Evolutionary conservation across 2,329 filamentous ascomycete species (phyloP).

Genomic region (Thielaviopsis euricoi): DNA sequence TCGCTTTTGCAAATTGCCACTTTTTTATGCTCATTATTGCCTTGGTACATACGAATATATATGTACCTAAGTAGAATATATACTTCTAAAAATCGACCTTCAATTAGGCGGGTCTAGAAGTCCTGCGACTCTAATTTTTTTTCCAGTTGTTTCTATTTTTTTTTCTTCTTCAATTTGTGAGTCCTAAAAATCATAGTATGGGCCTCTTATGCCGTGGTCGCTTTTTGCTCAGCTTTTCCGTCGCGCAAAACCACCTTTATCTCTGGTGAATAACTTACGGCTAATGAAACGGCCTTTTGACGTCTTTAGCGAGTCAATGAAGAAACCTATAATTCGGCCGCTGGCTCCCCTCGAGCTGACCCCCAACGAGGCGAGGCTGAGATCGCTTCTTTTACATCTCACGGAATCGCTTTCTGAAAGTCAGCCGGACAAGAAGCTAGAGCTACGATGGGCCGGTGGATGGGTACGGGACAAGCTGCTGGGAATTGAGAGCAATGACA

Average conservation of each 20-base stretch:
- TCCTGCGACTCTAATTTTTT: neutral
- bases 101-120: neutral
- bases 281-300: constrained; percentile 5
- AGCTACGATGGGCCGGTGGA: constrained; percentile 66
- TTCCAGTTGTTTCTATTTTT: neutral
- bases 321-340: neutral
- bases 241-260: neutral
- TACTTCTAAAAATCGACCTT: neutral
- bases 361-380: constrained; percentile 53
- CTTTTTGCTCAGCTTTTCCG: neutral
- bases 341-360: constrained; percentile 37
- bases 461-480: constrained; percentile 81
- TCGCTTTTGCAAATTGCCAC: neutral
- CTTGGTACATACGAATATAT: too few species aligned
- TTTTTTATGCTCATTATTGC: too few species aligned
- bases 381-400: constrained; percentile 67
- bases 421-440: constrained; percentile 28
- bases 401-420: constrained; percentile 33
- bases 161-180: neutral
- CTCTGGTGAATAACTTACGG: neutral
- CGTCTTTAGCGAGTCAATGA: neutral
- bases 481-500: constrained; percentile 56
- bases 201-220: neutral
- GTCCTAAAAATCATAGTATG: neutral
- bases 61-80: too few species aligned